A percentile compares a stretch with the other conserved stretches of the same genome.
Evolutionary conservation across 2,329 filamentous ascomycete genomes (phyloP).

Genomic region (Cladosporium halotolerans): DNA sequence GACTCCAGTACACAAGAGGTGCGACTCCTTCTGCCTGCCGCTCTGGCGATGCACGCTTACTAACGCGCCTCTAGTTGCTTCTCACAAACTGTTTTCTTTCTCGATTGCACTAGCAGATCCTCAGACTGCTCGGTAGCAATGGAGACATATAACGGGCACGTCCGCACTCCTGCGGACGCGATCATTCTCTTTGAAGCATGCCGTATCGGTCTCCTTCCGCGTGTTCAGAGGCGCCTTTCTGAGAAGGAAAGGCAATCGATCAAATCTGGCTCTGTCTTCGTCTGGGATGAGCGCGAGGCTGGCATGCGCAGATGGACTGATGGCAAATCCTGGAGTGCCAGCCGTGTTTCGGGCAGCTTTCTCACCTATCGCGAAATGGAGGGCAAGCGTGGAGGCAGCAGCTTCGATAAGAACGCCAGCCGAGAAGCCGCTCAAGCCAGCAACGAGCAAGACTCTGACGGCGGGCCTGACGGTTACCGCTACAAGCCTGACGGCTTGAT

Average conservation of each 20-base stretch:
- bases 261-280: conserved; percentile 92
- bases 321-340: conserved; percentile 98
- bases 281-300: conserved; percentile 98
- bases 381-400: conserved; percentile 79
- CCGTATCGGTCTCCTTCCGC: conserved; percentile 76
- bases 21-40: not conserved
- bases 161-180: conserved; percentile 91
- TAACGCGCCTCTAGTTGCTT: not conserved
- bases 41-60: not conserved
- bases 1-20: not conserved
- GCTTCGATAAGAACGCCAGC: conserved; percentile 50
- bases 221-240: conserved; percentile 86
- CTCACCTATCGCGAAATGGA: conserved; percentile 98
- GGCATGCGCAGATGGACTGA: conserved; percentile 99
- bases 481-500: conserved; percentile 96
- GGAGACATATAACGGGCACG: conserved; percentile 95
- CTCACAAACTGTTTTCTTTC: not conserved
- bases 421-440: conserved; percentile 75
- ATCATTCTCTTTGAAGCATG: conserved; percentile 99
- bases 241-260: conserved; percentile 97
- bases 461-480: conserved; percentile 76
- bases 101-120: not conserved
- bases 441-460: conserved; percentile 75
- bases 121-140: conserved; percentile 43
- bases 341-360: conserved; percentile 94